Evolutionary conservation across 768 basidiomycete species (phyloP).

Genomic region (Rossbeevera mucosa): DNA sequence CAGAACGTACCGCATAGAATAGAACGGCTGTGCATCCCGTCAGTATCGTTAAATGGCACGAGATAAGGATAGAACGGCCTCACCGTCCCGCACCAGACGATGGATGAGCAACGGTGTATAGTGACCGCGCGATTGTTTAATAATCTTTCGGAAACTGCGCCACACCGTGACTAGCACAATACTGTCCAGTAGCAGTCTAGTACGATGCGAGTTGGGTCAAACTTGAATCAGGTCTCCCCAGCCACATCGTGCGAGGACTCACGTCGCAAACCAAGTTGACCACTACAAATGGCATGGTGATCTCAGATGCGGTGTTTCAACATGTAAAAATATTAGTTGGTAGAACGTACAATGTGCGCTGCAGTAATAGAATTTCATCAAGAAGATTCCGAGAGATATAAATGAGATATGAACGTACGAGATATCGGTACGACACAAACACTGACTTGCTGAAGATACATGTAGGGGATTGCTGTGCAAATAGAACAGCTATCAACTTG

Average conservation of each 20-base stretch:
- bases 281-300: constrained; percentile 4
- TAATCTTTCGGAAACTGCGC: neutral
- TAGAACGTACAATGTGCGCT: constrained; percentile 11
- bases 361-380: neutral
- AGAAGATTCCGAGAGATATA: neutral
- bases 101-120: neutral
- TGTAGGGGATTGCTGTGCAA: neutral
- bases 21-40: neutral
- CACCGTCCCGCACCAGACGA: constrained; percentile 9
- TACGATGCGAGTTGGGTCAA: neutral
- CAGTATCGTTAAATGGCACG: neutral
- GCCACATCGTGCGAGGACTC: neutral
- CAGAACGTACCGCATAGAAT: constrained; percentile 3
- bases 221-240: neutral
- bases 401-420: neutral
- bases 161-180: constrained; percentile 4
- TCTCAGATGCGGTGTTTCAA: neutral
- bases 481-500: neutral
- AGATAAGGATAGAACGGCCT: neutral
- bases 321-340: neutral
- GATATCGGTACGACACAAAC: neutral
- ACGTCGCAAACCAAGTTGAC: constrained; percentile 5
- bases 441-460: neutral
- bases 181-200: constrained; percentile 9
- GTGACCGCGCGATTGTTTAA: neutral